These are phyloP conservation scores for Xerocomus potaroensis DNA, from an alignment of 768 basidiomycete species.

Conservation along the genomic window DNA sequence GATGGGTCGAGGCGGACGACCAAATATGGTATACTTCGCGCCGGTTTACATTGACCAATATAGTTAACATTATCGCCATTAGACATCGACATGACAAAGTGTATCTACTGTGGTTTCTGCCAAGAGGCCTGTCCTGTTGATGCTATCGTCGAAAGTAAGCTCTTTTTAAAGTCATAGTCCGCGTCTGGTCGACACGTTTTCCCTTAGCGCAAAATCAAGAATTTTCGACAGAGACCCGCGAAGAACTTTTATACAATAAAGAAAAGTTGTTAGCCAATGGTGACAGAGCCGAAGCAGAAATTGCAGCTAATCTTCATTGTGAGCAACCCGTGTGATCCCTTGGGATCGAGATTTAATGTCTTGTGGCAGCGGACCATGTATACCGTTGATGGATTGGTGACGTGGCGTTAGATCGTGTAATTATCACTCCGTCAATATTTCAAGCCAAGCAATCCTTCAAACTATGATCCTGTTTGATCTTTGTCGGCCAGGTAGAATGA, in stretches of 20 bases:
- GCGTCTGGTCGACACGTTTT: constrained; percentile 1
- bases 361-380: constrained; percentile 71
- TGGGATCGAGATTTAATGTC: constrained; percentile 16
- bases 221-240: constrained; percentile 95
- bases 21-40: constrained; percentile 71
- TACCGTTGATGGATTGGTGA: constrained; percentile 54
- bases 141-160: constrained; percentile 97
- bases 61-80: constrained; percentile 1
- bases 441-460: constrained; percentile 4
- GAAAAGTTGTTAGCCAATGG: constrained; percentile 97
- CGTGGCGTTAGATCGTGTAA: constrained; percentile 19
- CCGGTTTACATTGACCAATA: background rate
- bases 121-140: constrained; percentile 99
- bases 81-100: constrained; percentile 99
- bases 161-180: constrained; percentile 5
- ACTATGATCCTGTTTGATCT: background rate
- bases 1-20: constrained; percentile 97
- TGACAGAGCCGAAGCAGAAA: constrained; percentile 94
- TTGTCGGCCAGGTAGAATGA: background rate
- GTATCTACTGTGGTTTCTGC: constrained; percentile 99
- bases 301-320: constrained; percentile 91
- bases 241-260: constrained; percentile 98
- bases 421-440: constrained; percentile 14
- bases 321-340: constrained; percentile 22
- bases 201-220: constrained; percentile 92